Conservation (phyloP, 768 basidiomycete genomes). For the Suillus decipiens region DNA sequence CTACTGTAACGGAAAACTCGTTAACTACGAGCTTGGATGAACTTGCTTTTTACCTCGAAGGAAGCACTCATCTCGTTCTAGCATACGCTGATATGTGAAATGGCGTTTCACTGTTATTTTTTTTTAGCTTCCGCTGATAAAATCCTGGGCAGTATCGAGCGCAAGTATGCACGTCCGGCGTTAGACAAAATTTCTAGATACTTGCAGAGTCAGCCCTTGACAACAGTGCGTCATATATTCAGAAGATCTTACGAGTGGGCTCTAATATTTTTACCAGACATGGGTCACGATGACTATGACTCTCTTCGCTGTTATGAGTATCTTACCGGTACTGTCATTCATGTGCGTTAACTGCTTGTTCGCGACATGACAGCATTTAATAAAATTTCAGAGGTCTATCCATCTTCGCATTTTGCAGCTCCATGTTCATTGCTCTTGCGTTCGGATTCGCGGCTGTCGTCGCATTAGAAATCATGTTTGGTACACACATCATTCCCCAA, state of each 20-base stretch:
- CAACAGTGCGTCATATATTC: constrained; percentile 22
- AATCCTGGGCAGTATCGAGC: constrained; percentile 39
- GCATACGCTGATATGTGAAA: constrained; percentile 33
- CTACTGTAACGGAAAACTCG: constrained; percentile 3
- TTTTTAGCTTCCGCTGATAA: neutral
- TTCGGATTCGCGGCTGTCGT: constrained; percentile 34
- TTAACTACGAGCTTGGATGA: constrained; percentile 18
- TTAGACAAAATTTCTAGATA: constrained; percentile 23
- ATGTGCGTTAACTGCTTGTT: constrained; percentile 34
- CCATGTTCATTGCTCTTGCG: constrained; percentile 39
- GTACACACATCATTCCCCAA: constrained; percentile 20
- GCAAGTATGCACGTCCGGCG: constrained; percentile 45
- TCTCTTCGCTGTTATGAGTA: constrained; percentile 40
- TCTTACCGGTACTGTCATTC: constrained; percentile 37
- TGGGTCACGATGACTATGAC: constrained; percentile 31
- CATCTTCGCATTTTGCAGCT: constrained; percentile 37
- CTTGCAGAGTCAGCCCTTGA: constrained; percentile 27
- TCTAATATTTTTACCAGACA: constrained; percentile 32
- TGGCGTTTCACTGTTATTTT: neutral
- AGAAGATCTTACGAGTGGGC: constrained; percentile 7
- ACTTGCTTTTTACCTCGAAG: constrained; percentile 31
- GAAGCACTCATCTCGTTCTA: constrained; percentile 26
- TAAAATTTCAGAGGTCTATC: constrained; percentile 29
- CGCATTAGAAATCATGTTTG: constrained; percentile 29
- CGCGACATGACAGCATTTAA: constrained; percentile 14